Base-by-base conservation (phyloP, 2,329 filamentous ascomycete species). In the Pseudogymnoascus pannorum region DNA sequence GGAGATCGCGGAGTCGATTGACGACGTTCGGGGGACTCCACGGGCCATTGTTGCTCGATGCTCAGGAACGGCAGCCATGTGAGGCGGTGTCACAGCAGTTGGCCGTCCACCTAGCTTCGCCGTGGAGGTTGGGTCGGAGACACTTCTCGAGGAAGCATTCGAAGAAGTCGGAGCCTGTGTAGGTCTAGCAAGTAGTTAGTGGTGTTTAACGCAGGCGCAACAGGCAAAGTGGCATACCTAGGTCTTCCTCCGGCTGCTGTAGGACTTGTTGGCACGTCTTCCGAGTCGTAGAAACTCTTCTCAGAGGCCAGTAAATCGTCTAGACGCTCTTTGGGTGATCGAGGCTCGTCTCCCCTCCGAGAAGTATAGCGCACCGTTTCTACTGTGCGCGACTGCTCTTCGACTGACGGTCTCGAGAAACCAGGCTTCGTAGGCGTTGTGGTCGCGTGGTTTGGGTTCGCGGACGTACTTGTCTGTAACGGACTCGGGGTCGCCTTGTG, bases 1-100 rank as follows among this genome's bases (percentile, higher is more conserved):
- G 2, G 93, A 96, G 54, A 95, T 88, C n/a, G 90, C 89, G 9
- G 92, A 97, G 73, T 97, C 93, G 69, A 96, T 93, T 9, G 93
- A 97, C 3, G 89, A 89, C 61, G 89, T 96, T 69, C 92, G 86
- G 61, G 87, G 84, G 77, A 70, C 66, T 60, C 63, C 64, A 57
- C 69, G 66, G 40, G 66, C 66, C 67, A 72, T 70, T 33, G 70
- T 68, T 9, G 62, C 62, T 57, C 69, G 64, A 63, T 72, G 68
- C 60, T 66, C 51, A 11, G 57, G 63, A 40, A 69, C 64, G 42
- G 67, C 63, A 57, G 69, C 68, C 69, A 72, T 71, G 14, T 66
- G 59, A 59, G 64, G 64, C 65, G 62, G 63, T 42, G 62, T 64
- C 62, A 48, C 63, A 7, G 65, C 59, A 51, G 62, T 57, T 22